phyloP scores from a whole-genome alignment of 441 rosid genomes.

The Raphanus hybrid region DNA sequence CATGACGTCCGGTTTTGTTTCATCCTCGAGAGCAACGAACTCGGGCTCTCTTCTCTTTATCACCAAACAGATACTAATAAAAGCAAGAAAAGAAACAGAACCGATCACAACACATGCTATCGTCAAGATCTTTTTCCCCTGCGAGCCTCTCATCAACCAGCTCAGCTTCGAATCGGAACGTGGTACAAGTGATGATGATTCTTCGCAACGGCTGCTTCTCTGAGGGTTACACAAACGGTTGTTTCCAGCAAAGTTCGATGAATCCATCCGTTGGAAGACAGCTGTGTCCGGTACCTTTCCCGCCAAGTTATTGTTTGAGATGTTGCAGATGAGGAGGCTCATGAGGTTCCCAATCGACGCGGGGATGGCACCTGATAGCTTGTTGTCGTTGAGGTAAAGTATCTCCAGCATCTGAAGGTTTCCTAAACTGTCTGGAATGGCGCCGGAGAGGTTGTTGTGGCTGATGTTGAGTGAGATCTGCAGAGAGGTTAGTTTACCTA shows the following conservation, averaged over 20 bases:
- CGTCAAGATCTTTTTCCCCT: constrained; percentile 50
- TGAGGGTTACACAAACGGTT: constrained; percentile 44
- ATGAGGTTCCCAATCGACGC: constrained; percentile 53
- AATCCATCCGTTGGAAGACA: constrained; percentile 55
- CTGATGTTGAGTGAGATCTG: constrained; percentile 67
- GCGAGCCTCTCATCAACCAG: constrained; percentile 49
- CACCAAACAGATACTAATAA: constrained; percentile 48
- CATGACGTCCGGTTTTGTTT: constrained; percentile 42
- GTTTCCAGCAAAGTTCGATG: constrained; percentile 61
- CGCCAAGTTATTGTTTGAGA: constrained; percentile 58
- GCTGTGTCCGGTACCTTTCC: constrained; percentile 58
- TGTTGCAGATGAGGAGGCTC: constrained; percentile 62
- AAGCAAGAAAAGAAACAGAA: constrained; percentile 44
- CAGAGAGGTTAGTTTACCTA: constrained; percentile 53
- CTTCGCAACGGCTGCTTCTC: constrained; percentile 40
- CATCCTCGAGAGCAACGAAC: constrained; percentile 49
- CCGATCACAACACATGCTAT: constrained; percentile 47
- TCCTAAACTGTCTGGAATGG: constrained; percentile 57
- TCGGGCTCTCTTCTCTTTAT: constrained; percentile 42
- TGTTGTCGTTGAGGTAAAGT: constrained; percentile 59
- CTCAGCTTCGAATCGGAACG: constrained; percentile 29
- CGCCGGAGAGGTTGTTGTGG: constrained; percentile 56
- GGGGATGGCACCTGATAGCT: constrained; percentile 58
- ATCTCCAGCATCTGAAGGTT: constrained; percentile 63
- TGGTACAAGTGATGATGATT: constrained; percentile 20